phyloP scores from a whole-genome alignment of 495 filamentous ascomycete species.

The Glutinoglossum americanum region DNA sequence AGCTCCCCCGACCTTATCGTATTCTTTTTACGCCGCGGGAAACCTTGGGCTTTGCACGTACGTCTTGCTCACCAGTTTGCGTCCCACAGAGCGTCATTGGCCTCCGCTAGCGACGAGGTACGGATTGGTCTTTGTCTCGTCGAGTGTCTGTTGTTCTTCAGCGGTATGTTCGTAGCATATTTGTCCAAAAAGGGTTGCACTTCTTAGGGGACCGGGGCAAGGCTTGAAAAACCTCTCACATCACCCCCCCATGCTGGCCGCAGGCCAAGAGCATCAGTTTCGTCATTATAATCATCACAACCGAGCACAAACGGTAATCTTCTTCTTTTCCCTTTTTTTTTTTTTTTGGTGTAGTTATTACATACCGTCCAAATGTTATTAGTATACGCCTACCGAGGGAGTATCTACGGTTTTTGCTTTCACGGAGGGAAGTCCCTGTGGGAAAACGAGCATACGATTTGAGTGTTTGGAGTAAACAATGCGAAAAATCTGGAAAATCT shows the following conservation, averaged over 20 bases:
- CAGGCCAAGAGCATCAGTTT: neutral
- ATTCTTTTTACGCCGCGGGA: too few species aligned
- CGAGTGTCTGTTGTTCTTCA: neutral
- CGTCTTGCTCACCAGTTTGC: neutral
- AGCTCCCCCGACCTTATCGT: neutral
- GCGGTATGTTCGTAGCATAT: neutral
- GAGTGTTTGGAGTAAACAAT: too few species aligned
- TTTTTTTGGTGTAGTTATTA: neutral
- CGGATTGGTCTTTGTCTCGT: neutral
- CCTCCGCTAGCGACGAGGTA: slow-evolving; percentile 30
- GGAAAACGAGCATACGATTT: too few species aligned
- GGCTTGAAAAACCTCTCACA: neutral
- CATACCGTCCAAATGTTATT: neutral
- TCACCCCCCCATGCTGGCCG: neutral
- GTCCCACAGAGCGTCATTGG: slow-evolving; percentile 56
- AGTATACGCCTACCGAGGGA: too few species aligned
- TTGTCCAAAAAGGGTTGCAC: neutral
- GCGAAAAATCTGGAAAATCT: too few species aligned
- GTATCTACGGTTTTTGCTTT: too few species aligned
- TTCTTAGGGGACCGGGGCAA: neutral
- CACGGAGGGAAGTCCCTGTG: too few species aligned
- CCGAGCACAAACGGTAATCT: neutral
- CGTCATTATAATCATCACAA: neutral
- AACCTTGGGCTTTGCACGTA: too few species aligned
- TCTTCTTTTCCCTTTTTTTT: neutral